Conservation (phyloP, 2,329 filamentous ascomycete species). For the Claviceps digitariae region DNA sequence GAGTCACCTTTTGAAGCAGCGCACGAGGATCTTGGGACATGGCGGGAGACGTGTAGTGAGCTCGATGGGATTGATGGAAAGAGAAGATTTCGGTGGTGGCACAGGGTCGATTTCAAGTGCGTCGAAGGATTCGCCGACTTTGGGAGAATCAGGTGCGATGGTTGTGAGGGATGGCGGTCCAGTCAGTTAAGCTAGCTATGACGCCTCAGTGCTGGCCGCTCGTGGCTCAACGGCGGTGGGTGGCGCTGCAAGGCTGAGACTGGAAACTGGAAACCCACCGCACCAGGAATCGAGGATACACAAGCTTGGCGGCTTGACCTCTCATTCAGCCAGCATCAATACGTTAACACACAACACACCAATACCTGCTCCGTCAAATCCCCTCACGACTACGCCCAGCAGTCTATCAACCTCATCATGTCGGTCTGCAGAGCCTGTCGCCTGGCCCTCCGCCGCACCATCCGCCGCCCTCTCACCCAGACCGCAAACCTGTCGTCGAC, state of each 20-base stretch:
- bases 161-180: not conserved
- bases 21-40: slow-evolving; percentile 71
- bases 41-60: slow-evolving; percentile 6
- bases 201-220: not conserved
- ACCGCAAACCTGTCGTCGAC: slow-evolving; percentile 5
- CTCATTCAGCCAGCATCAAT: too few species aligned
- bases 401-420: slow-evolving; percentile 10
- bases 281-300: too few species aligned
- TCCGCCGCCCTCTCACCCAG: slow-evolving; percentile 3
- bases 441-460: slow-evolving; percentile 12
- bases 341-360: too few species aligned
- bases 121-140: not conserved
- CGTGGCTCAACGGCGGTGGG: not conserved
- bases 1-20: slow-evolving; percentile 59
- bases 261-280: too few species aligned
- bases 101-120: not conserved
- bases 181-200: too few species aligned
- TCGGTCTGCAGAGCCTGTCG: slow-evolving; percentile 19
- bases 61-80: slow-evolving; percentile 1
- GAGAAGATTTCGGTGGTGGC: not conserved
- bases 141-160: not conserved
- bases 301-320: not conserved
- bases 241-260: not conserved
- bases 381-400: not conserved
- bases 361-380: not conserved